Base-by-base conservation (phyloP, 495 filamentous ascomycete genomes). In the Xylaria intraflava region DNA sequence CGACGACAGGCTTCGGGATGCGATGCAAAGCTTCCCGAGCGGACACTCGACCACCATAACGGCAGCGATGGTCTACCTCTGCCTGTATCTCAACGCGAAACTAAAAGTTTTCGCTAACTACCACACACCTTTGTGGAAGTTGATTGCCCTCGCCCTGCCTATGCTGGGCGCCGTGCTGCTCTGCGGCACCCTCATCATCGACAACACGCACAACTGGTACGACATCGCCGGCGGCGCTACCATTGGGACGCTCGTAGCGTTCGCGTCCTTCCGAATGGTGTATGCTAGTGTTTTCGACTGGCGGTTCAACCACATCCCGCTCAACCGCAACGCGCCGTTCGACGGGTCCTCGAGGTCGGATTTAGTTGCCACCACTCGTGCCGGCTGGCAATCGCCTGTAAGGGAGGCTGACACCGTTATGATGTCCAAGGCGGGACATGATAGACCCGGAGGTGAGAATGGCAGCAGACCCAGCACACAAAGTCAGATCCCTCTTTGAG, bases 11-110 rank as follows among this genome's bases (percentile, higher is more conserved):
- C 43, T 67, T 29, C 61, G 62, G 47, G 47, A 62, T 30, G 64
- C 67, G 55, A 80, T 62, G 78, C 80, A 61, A 57, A 27, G 73
- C 69, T 65, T 80, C 51, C 79, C 79, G 0, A 77, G 72, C 33
- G 79, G 79, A 4, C 78, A 82, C 52, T 72, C 76, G 24, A 78
- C 78, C 0, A 78, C 78, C 9, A 75, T 73, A 2, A 74, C 73
- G 23, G 77, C 77, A 0, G 77, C 72, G 5, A 75, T 74, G 40
- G 65, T 78, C 16, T 80, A 73, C 57, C 58, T 79, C 12, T 77
- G 56, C 55, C 66, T 80, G 11, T 82, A 82, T 58, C 65, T 82
- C 9, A 82, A 82, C 57, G 78, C 76, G 27, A 81, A 79, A 62
- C 60, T 82, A 17, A 80, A 80, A 54, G 66, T 78, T 40, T 80